phyloP scores from a whole-genome alignment of 1,284 basidiomycete species.

The Ceratobasidium sp. region DNA sequence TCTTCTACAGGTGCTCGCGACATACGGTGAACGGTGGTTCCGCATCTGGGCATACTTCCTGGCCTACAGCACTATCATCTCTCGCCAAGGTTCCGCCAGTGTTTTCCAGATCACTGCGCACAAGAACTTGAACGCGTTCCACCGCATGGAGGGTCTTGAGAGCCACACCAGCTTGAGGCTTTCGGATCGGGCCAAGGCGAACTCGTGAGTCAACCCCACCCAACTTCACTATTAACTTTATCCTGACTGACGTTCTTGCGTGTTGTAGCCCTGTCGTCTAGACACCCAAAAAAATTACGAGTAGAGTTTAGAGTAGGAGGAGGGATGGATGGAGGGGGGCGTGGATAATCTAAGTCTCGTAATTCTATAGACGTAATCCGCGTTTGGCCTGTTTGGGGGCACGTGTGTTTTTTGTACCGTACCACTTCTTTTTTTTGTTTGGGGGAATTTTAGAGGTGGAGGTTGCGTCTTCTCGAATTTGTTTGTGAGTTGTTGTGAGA shows the following conservation, averaged over 20 bases:
- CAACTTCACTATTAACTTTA: no score
- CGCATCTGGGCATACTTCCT: constrained; percentile 93
- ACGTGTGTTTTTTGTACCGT: constrained; percentile 25
- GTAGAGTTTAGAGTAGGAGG: no score
- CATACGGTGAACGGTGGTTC: constrained; percentile 72
- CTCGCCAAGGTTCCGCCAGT: constrained; percentile 85
- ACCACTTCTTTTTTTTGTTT: background rate
- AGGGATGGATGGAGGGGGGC: background rate
- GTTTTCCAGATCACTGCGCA: constrained; percentile 97
- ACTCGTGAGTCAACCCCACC: no score
- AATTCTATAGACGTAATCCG: constrained; percentile 43
- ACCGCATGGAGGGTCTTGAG: constrained; percentile 83
- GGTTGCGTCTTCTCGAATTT: no score
- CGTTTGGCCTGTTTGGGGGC: background rate
- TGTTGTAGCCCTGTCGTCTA: constrained; percentile 11
- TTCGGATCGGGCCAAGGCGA: constrained; percentile 24
- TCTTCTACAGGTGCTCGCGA: constrained; percentile 13
- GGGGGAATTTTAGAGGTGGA: no score
- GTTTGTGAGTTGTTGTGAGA: no score
- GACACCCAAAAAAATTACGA: background rate
- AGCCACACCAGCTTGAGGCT: constrained; percentile 65
- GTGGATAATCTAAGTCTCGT: background rate
- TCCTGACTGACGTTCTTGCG: background rate
- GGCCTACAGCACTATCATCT: constrained; percentile 79
- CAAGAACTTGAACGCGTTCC: constrained; percentile 97